Base-by-base conservation (phyloP, 805 yeast genomes). In the Metschnikowia cubensis region DNA sequence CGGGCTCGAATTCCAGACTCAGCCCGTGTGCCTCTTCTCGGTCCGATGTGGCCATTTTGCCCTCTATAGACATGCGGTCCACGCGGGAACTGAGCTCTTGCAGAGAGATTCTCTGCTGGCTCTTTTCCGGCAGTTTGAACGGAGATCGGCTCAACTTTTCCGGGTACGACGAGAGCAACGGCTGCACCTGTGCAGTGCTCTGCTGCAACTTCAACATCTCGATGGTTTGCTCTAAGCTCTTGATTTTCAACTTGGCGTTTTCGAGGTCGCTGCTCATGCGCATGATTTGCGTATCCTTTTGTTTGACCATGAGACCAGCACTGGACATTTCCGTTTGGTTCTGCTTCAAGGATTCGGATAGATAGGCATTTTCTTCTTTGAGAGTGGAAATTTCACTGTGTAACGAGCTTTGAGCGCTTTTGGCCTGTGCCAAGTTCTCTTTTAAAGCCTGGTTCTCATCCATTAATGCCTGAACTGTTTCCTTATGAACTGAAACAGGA, bases 211-310 rank as follows among this genome's bases (percentile, higher is more conserved):
- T 58, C 59, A 59, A 56, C 59, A 69, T 56, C 47, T 63, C 66
- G 32, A 59, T 68, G 43, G 54, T 80, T 51, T 74, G 77, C 59
- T 82, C 85, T 50, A 85, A 64, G 50, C 81, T 82, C 32, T 73
- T 61, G 11, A 80, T 73, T 56, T 76, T 76, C n/a, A 75, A 63
- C 47, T 76, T 79, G 3, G 84, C 73, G 40, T 73, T 76, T 41
- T 84, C 89, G 43, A 83, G 64, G 59, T 88, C 94, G 42, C 82
- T 77, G 38, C 71, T 77, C 21, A 82, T 67, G 40, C 94, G 69
- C 39, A 76, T 71, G 7, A 87, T 64, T 61, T 84, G 89, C 0
- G 88, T 81, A 44, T 87, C 94, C 55, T 81, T 83, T 32, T 87
- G 83, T 62, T 85, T 85, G 21, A 80, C 62, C 48, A 76, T 70